Base-by-base conservation (phyloP, 176 grass and related monocot genomes). In the Avena sativa region DNA sequence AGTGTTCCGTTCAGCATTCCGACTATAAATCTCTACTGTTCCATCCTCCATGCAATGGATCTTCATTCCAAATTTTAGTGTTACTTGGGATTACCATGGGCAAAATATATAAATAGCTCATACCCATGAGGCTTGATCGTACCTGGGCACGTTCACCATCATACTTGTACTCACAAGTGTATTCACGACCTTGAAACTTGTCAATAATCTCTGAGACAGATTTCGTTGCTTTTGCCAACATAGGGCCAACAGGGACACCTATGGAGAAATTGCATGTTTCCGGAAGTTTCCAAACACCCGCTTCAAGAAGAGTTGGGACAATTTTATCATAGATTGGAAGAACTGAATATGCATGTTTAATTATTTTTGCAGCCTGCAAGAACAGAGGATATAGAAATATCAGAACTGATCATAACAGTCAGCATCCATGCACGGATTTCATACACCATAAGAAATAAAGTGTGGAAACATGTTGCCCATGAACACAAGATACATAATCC, bases 1-100 rank as follows among this genome's bases (percentile, higher is more conserved):
- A 23, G 97, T 96, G 81, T 99, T 99, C 84, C 94, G 90, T 93
- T 99, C 97, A 81, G 94, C 97, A 71, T 96, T 99, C n/a, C 92
- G 88, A 86, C 97, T 99, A 82, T 94, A 99, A 87, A 99, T 96
- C 80, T 99, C 97, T 23, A 99, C 87, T 51, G 92, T 81, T 76
- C 97, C 97, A 93, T 99, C 97, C 83, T 99, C 97, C 94, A 99
- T 91, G 83, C 83, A 99, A 90, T 99, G 97, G 85, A 99, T 99
- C 97, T 99, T 86, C 30, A 85, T 83, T 85, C 80, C 56, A 89
- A 85, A 76, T 68, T 83, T 83, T 85, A 62, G 43, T 48, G 47
- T 72, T 80, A 84, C 19, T 40, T 81, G 32, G 53, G 43, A 81
- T 38, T 53, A 80, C 30, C 38, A 84, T 71, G 70, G 64, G 36